Base-by-base conservation (phyloP, 805 yeast species). In the Zygotorulaspora chibaensis region DNA sequence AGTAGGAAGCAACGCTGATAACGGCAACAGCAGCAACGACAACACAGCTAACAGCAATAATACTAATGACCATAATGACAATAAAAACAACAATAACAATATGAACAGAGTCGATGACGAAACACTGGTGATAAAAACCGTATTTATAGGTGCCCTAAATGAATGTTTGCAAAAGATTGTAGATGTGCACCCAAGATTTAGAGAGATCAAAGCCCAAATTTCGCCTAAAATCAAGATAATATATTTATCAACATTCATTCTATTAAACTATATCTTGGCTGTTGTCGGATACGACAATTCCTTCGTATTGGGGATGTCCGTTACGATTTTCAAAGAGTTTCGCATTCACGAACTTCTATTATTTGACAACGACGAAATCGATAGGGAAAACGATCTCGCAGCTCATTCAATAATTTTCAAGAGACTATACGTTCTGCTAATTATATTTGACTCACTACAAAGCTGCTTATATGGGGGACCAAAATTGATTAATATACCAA, bases 231-330 rank as follows among this genome's bases (percentile, higher is more conserved):
- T 63, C 7, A 59, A 59, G 29, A 51, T 67, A 9, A 52, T 73
- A 10, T 70, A 72, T 37, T 55, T 70, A 7, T 56, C 69, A 2
- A 63, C 75, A 0, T 61, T 77, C 43, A 63, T 69, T 0, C 54
- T 75, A 8, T 57, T 80, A 26, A 82, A 82, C 56, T 84, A 80
- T 55, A 65, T 79, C 8, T 71, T 81, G 8, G 65, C 81, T 2
- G 66, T 81, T 34, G 75, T 80, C 18, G 89, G 90, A 0, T 78
- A 76, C 42, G 71, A 74, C 29, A 80, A 77, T 55, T 77, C 85
- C 6, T 65, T 80, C 33, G 81, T 83, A 1, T 68, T 84, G 25
- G 72, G 80, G 3, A 67, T 75, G 46, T 69, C 83, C 1, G 70
- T 74, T 11, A 66, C 81, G 1, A 70, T 80, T 11, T 76, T 81